Conservation (phyloP, 768 basidiomycete genomes). For the Multifurca ochricompacta region DNA sequence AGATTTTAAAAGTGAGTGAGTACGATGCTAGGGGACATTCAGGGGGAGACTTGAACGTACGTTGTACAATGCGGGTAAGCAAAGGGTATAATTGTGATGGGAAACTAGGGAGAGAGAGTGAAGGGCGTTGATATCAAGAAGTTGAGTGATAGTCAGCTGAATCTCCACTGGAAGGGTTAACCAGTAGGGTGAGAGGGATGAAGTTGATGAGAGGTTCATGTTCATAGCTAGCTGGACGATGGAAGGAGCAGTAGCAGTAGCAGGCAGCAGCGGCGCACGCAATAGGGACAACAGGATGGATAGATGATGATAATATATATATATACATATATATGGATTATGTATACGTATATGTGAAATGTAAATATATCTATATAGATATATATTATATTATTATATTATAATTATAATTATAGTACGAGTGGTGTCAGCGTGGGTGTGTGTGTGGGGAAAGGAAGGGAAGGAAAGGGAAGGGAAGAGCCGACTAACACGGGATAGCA, state of each 20-base stretch:
- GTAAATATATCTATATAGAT: too few relatives aligned
- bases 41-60: constrained; percentile 1
- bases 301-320: neutral
- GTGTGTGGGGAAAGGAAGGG: too few relatives aligned
- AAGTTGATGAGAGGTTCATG: neutral
- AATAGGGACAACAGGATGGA: neutral
- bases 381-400: too few relatives aligned
- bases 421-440: too few relatives aligned
- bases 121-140: constrained; percentile 16
- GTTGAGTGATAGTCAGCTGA: constrained; percentile 16
- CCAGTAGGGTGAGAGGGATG: constrained; percentile 2
- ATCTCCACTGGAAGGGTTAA: constrained; percentile 17
- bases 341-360: too few relatives aligned
- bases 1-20: too few relatives aligned
- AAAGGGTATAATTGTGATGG: constrained; percentile 6
- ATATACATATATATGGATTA: constrained; percentile 3
- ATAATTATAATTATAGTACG: too few relatives aligned
- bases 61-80: constrained; percentile 12
- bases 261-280: neutral
- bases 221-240: neutral
- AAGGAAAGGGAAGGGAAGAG: neutral
- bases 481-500: constrained; percentile 14
- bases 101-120: constrained; percentile 11
- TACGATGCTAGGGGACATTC: neutral
- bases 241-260: neutral